These are phyloP conservation scores for Pichiaceae sp. DNA, from an alignment of 1,139 yeast genomes.

Conservation along the genomic window DNA sequence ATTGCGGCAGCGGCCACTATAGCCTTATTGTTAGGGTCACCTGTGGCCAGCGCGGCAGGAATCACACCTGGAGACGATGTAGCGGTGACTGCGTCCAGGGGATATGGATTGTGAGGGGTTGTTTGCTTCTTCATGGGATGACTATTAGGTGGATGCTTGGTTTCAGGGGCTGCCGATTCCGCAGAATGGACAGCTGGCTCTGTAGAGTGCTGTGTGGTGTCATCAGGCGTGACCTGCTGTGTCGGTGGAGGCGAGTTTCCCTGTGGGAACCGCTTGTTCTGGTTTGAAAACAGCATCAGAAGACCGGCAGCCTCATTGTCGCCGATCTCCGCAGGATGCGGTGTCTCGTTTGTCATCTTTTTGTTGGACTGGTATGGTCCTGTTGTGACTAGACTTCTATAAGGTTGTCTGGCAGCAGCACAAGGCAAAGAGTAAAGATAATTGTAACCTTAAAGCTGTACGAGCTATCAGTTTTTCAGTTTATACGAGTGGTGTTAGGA, in stretches of 20 bases:
- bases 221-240: background rate
- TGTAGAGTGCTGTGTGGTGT: background rate
- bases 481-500: too few species aligned
- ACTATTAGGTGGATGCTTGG: background rate
- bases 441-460: too few species aligned
- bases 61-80: conserved; percentile 42
- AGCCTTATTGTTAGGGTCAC: conserved; percentile 33
- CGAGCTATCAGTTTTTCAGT: too few species aligned
- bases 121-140: conserved; percentile 2
- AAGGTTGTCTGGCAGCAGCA: too few species aligned
- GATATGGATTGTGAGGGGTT: conserved; percentile 1
- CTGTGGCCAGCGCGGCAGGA: conserved; percentile 35
- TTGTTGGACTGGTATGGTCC: too few species aligned
- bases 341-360: background rate
- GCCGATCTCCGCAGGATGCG: conserved; percentile 9
- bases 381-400: too few species aligned
- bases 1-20: conserved; percentile 64
- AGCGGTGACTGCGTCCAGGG: conserved; percentile 4
- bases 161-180: too few species aligned
- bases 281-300: conserved; percentile 26
- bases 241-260: background rate
- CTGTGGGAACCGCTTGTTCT: conserved; percentile 13
- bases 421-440: too few species aligned
- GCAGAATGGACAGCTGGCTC: background rate
- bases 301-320: conserved; percentile 29